Percentiles rank a stretch among this genome's conserved stretches.
These are phyloP conservation scores for Rhizodiscina lignyota DNA, from an alignment of 495 filamentous ascomycete species.

Conservation along the genomic window DNA sequence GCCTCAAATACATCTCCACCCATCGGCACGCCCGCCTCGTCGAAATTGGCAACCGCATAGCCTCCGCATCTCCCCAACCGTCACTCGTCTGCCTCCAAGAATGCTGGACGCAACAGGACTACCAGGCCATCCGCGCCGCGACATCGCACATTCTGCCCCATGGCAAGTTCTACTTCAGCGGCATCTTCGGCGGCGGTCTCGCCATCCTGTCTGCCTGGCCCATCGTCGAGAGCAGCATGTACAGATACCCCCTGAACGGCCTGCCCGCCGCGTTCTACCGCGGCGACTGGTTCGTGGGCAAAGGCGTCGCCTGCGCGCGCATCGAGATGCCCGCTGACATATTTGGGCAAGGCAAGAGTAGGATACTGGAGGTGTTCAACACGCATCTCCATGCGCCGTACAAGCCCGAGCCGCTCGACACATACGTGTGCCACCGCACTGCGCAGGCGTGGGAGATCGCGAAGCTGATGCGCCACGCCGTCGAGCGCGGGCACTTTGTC, in stretches of 20 bases:
- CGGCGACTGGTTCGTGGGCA: slow-evolving; percentile 90
- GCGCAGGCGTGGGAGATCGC: slow-evolving; percentile 97
- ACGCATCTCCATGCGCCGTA: slow-evolving; percentile 92
- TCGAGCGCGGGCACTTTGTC: slow-evolving; percentile 60
- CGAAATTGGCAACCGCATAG: slow-evolving; percentile 50
- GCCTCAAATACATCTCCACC: slow-evolving; percentile 73
- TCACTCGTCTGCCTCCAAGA: slow-evolving; percentile 91
- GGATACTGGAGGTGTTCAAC: slow-evolving; percentile 82
- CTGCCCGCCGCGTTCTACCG: slow-evolving; percentile 84
- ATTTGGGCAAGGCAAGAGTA: slow-evolving; percentile 44
- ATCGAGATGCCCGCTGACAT: slow-evolving; percentile 38
- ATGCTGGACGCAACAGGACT: slow-evolving; percentile 89
- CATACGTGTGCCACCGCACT: slow-evolving; percentile 75
- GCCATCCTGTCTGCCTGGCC: slow-evolving; percentile 93
- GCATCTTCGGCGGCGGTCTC: slow-evolving; percentile 75
- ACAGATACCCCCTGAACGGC: slow-evolving; percentile 79
- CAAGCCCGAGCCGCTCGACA: slow-evolving; percentile 60
- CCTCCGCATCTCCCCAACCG: slow-evolving; percentile 40
- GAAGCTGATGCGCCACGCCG: slow-evolving; percentile 73
- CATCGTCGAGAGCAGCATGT: slow-evolving; percentile 83
- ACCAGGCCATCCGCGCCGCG: slow-evolving; percentile 57
- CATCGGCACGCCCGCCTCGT: slow-evolving; percentile 61
- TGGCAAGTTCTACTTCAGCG: slow-evolving; percentile 85
- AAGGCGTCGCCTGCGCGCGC: slow-evolving; percentile 76
- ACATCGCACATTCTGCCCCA: slow-evolving; percentile 72